Evolutionary conservation across 2,329 filamentous ascomycete species (phyloP).

Genomic region (Nigrograna mackinnonii): DNA sequence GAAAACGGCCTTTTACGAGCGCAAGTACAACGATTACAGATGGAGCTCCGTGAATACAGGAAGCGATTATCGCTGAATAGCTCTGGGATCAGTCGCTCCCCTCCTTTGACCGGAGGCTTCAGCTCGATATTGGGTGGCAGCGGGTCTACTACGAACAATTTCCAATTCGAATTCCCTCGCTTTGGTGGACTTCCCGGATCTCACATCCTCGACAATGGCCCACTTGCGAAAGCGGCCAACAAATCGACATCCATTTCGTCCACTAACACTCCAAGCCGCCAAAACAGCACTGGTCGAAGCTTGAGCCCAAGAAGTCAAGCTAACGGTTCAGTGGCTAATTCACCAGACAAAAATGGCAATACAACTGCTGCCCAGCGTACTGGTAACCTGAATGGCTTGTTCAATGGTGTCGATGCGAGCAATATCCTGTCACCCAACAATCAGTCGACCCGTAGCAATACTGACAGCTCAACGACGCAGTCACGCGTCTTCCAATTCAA

Average conservation of each 20-base stretch:
- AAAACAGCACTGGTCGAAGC: slow-evolving; percentile 36
- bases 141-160: slow-evolving; percentile 75
- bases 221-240: slow-evolving; percentile 30
- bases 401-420: slow-evolving; percentile 22
- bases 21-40: slow-evolving; percentile 86
- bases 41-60: slow-evolving; percentile 86
- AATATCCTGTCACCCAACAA: slow-evolving; percentile 11
- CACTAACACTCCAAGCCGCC: slow-evolving; percentile 25
- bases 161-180: slow-evolving; percentile 94
- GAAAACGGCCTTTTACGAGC: slow-evolving; percentile 83
- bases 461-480: slow-evolving; percentile 47
- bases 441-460: slow-evolving; percentile 32
- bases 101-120: slow-evolving; percentile 48
- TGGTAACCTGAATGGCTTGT: slow-evolving; percentile 30
- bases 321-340: slow-evolving; percentile 25
- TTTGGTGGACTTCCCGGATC: slow-evolving; percentile 74
- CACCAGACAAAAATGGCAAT: slow-evolving; percentile 29
- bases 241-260: slow-evolving; percentile 28
- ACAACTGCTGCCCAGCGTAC: slow-evolving; percentile 42
- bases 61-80: slow-evolving; percentile 74
- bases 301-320: slow-evolving; percentile 40
- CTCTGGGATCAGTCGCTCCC: slow-evolving; percentile 50
- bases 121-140: slow-evolving; percentile 52
- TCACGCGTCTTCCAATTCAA: slow-evolving; percentile 57
- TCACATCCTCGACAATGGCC: slow-evolving; percentile 56